Percentiles rank a stretch among this genome's conserved stretches.
Conservation (phyloP, 768 basidiomycete species). For the Mycena venus region DNA sequence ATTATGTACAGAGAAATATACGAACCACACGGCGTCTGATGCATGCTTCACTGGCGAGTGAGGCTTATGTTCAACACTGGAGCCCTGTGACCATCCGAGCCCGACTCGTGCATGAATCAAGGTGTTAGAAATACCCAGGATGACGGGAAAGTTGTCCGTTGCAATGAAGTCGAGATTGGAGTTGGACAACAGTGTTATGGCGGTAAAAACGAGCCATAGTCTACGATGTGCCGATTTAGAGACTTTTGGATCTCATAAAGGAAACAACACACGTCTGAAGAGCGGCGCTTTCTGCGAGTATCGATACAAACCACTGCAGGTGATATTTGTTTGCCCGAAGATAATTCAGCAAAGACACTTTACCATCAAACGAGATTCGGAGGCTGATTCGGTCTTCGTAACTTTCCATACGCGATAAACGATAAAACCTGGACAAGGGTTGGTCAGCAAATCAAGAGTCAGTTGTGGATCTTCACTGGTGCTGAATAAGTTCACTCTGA, state of each 20-base stretch:
- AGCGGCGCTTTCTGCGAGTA: too few species aligned
- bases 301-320: background rate
- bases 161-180: background rate
- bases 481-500: slow-evolving; percentile 1
- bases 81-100: background rate
- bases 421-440: background rate
- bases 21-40: too few species aligned
- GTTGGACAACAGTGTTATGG: background rate
- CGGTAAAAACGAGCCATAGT: background rate
- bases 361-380: background rate
- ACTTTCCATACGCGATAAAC: background rate
- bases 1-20: background rate
- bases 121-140: background rate
- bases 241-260: background rate
- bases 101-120: slow-evolving; percentile 6
- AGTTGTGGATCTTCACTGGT: background rate
- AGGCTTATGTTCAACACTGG: background rate
- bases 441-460: too few species aligned
- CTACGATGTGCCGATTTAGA: background rate
- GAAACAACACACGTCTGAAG: background rate
- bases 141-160: background rate
- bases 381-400: background rate
- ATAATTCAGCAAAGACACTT: too few species aligned
- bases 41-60: too few species aligned
- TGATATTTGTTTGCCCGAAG: background rate